Evolutionary conservation across 495 filamentous ascomycete genomes (phyloP), one percentile per base, ranked within the genome.

Genomic region (Talaromyces ruber): DNA sequence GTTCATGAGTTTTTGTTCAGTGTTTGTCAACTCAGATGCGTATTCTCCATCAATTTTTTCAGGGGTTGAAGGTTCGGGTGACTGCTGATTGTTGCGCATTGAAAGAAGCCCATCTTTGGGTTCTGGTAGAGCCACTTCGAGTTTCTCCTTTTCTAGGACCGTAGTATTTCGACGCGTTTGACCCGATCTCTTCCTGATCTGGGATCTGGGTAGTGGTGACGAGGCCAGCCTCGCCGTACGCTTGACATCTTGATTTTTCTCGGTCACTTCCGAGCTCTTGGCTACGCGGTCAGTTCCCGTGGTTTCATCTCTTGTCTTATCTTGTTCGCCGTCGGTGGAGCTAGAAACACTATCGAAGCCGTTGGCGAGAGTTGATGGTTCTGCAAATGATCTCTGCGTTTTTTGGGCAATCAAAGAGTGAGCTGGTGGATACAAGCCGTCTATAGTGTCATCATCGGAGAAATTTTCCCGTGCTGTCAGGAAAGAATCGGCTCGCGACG

Each of bases 401-500:
- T 67, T 64, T 11, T 68, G 70, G 45, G 68, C 73, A 16, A 68
- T 58, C 7, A 65, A 47, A 2, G 66, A 66, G 43, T 64, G 70
- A 22, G 70, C 64, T 32, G 82, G 81, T 32, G 54, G 83, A 60
- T 68, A 67, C 4, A 81, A 76, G 1, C 78, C 78, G 34, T 83
- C 74, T 3, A 81, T 83, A 28, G 88, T 87, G 34, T 81, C 84
- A 60, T 89, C 87, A 0, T 86, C 85, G 3, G 81, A 84, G 24
- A 81, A 76, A 9, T 76, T 82, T 69, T 93, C 89, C 24, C 74
- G 79, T 12, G 89, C 89, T 0, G 89, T 93, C 62, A 77, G 84
- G 66, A 91, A 93, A 3, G 89, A 92, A 29, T 91, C 86, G 22
- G 85, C 78, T 18, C 85, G 82, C 50, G 87, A 79, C 3, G 79